A percentile compares a stretch with the other conserved stretches of the same genome.
Evolutionary conservation across 2,329 filamentous ascomycete genomes (phyloP).

Genomic region (Xylariomycetidae sp.): DNA sequence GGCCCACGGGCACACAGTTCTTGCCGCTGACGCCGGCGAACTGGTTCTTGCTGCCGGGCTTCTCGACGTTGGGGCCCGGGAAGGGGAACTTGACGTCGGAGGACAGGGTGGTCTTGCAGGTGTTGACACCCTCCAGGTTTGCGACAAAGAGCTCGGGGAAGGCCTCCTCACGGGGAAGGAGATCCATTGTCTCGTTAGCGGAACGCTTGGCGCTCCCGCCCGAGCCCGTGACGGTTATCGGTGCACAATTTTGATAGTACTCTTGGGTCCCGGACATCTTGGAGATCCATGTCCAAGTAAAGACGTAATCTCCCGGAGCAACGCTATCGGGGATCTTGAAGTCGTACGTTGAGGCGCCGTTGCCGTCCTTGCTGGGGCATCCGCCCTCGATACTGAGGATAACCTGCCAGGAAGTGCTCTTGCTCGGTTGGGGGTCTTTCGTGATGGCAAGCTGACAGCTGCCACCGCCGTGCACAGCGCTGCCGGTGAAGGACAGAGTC

Average conservation of each 20-base stretch:
- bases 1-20: constrained; percentile 24
- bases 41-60: constrained; percentile 26
- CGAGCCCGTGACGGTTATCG: constrained; percentile 53
- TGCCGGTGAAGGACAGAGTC: constrained; percentile 49
- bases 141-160: constrained; percentile 65
- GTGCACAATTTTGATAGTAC: constrained; percentile 73
- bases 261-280: constrained; percentile 28
- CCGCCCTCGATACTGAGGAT: constrained; percentile 65
- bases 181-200: constrained; percentile 18
- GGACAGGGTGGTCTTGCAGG: constrained; percentile 46
- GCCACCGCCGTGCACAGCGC: constrained; percentile 65
- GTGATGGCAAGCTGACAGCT: constrained; percentile 64
- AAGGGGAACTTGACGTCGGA: constrained; percentile 56
- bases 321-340: constrained; percentile 57
- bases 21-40: constrained; percentile 19
- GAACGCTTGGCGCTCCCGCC: constrained; percentile 20
- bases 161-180: constrained; percentile 37
- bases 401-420: constrained; percentile 56
- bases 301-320: constrained; percentile 55
- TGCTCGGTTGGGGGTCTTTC: constrained; percentile 41
- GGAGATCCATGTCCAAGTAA: constrained; percentile 74
- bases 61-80: constrained; percentile 50
- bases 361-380: constrained; percentile 48
- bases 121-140: constrained; percentile 48
- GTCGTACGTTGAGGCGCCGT: constrained; percentile 40